These are phyloP conservation scores for Roridomyces roridus DNA, from an alignment of 768 basidiomycete genomes.

Conservation along the genomic window DNA sequence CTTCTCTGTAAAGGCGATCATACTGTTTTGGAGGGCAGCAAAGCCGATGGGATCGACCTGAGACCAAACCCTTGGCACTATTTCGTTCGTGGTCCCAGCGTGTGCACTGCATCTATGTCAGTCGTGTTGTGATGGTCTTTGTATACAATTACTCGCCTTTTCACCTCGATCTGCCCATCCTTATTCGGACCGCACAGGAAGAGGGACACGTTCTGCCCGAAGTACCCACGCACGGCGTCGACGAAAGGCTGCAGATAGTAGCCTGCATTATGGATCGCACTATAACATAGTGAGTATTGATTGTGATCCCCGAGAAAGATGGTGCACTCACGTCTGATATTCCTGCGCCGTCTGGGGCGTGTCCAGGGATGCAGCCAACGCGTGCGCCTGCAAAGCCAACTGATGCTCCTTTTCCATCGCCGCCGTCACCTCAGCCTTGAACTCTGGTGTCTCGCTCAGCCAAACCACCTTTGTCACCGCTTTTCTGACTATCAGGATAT, in stretches of 20 bases:
- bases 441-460: not conserved
- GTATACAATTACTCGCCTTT: not conserved
- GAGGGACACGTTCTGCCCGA: not conserved
- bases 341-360: not conserved
- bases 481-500: not conserved
- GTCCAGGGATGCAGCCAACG: not conserved
- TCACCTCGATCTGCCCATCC: conserved; percentile 1
- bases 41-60: not conserved
- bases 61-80: not conserved
- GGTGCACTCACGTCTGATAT: not conserved
- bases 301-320: no score
- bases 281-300: no score
- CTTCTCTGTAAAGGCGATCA: not conserved
- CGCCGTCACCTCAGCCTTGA: not conserved
- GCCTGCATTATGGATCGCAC: no score
- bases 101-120: not conserved
- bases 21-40: not conserved
- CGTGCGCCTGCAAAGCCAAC: not conserved
- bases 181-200: not conserved
- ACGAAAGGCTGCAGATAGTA: no score
- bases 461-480: not conserved
- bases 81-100: not conserved
- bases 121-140: not conserved
- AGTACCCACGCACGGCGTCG: no score
- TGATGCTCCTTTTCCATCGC: not conserved